Percentiles rank a stretch among this genome's conserved stretches.
These are phyloP conservation scores for Exophiala calicioides DNA, from an alignment of 2,329 filamentous ascomycete genomes.

Conservation along the genomic window DNA sequence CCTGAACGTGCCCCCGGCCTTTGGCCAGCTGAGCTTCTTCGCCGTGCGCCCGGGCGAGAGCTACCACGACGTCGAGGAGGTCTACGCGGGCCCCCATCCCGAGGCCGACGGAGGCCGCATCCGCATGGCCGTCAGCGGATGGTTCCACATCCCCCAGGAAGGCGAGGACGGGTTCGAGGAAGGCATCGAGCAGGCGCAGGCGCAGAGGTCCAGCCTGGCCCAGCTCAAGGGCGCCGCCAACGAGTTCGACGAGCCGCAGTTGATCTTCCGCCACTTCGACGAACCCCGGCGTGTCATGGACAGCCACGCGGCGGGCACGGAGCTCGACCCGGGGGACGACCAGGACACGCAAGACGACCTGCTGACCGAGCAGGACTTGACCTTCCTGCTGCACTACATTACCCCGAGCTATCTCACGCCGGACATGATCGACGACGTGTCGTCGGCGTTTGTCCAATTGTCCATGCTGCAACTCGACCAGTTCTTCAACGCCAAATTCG, in stretches of 20 bases:
- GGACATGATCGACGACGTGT: constrained; percentile 81
- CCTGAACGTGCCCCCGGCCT: constrained; percentile 86
- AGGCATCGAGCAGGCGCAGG: constrained; percentile 84
- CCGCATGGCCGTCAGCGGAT: constrained; percentile 96
- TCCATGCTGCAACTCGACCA: constrained; percentile 80
- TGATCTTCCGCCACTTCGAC: constrained; percentile 55
- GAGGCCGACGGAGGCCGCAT: constrained; percentile 64
- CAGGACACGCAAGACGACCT: constrained; percentile 53
- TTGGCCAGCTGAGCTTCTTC: constrained; percentile 98
- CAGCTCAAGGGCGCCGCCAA: constrained; percentile 83
- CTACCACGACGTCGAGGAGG: constrained; percentile 98
- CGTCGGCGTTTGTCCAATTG: constrained; percentile 75
- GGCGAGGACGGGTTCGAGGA: constrained; percentile 90
- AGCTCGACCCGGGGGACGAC: constrained; percentile 36
- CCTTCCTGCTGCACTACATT: constrained; percentile 88
- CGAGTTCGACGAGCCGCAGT: constrained; percentile 78
- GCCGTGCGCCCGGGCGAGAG: constrained; percentile 97
- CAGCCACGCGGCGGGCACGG: constrained; percentile 36
- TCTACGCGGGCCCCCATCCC: constrained; percentile 69
- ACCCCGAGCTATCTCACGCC: constrained; percentile 88
- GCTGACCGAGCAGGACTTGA: constrained; percentile 77
- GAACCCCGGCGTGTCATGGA: constrained; percentile 36
- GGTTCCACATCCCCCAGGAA: constrained; percentile 96
- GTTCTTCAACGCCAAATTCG: constrained; percentile 78
- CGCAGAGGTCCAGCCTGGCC: constrained; percentile 85